Conservation (phyloP, 176 grass and related monocot species). For the Chrysopogon serrulatus region DNA sequence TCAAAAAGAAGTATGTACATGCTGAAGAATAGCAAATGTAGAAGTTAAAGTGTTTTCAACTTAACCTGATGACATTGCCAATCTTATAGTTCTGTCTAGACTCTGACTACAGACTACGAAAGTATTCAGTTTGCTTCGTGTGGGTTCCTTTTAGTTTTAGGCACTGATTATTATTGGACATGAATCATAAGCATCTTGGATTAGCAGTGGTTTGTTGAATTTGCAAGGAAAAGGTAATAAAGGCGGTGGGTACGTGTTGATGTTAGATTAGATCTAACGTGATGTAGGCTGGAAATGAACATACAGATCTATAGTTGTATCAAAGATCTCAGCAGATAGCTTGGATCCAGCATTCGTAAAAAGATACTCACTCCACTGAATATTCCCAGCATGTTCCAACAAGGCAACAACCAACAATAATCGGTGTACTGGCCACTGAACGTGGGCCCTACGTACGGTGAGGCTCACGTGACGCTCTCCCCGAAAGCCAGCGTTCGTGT, state of each 20-base stretch:
- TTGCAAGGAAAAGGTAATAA: not conserved
- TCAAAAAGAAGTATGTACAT: not conserved
- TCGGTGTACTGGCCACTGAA: not conserved
- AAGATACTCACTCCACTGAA: no score
- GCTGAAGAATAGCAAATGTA: not conserved
- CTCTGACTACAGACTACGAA: not conserved
- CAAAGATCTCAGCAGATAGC: not conserved
- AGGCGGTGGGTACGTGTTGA: no score
- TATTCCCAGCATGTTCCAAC: not conserved
- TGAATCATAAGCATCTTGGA: not conserved
- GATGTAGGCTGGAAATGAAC: not conserved
- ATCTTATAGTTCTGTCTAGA: not conserved
- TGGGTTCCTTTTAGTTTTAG: not conserved
- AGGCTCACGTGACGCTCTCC: conserved; percentile 14
- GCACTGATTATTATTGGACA: not conserved
- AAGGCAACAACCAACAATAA: not conserved
- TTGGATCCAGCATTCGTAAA: not conserved
- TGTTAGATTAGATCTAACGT: not conserved
- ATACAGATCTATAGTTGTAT: not conserved
- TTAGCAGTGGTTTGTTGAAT: not conserved
- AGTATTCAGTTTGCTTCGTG: not conserved
- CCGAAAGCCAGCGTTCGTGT: not conserved
- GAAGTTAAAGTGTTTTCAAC: not conserved
- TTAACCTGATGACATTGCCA: not conserved
- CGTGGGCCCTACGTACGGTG: not conserved